Evolutionary conservation across 345 rosid genomes (phyloP).

Genomic region (Zanthoxylum bungeanum): DNA sequence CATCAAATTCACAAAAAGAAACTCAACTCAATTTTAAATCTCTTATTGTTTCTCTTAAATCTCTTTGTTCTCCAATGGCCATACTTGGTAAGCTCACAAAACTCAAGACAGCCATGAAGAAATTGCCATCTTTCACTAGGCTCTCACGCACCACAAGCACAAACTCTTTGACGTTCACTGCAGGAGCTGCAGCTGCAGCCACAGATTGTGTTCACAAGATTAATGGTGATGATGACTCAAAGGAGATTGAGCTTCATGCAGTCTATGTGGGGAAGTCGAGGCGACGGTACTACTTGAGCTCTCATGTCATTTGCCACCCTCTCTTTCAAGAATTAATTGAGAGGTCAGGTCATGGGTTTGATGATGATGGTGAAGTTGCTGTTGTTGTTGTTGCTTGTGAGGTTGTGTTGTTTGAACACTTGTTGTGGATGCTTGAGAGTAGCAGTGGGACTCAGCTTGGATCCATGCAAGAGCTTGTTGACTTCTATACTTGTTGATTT

Average conservation of each 20-base stretch:
- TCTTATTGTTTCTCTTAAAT: neutral
- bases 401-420: conserved; percentile 88
- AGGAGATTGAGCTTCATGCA: conserved; percentile 43
- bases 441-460: conserved; percentile 46
- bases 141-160: conserved; percentile 29
- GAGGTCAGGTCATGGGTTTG: conserved; percentile 36
- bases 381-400: conserved; percentile 75
- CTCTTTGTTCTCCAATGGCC: no score
- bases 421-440: conserved; percentile 86
- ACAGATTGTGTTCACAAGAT: conserved; percentile 3
- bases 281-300: conserved; percentile 58
- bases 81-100: no score
- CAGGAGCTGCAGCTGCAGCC: conserved; percentile 13
- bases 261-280: conserved; percentile 89
- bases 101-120: no score
- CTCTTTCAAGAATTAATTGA: conserved; percentile 70
- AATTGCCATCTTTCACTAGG: no score
- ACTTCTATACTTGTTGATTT: no score
- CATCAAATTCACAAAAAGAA: conserved; percentile 4
- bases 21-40: neutral
- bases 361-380: conserved; percentile 28
- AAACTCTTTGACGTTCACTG: no score
- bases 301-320: conserved; percentile 65
- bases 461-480: no score
- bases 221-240: neutral